A percentile compares a stretch with the other conserved stretches of the same genome.
Conservation (phyloP, 805 yeast species). For the Candida silvicultrix region DNA sequence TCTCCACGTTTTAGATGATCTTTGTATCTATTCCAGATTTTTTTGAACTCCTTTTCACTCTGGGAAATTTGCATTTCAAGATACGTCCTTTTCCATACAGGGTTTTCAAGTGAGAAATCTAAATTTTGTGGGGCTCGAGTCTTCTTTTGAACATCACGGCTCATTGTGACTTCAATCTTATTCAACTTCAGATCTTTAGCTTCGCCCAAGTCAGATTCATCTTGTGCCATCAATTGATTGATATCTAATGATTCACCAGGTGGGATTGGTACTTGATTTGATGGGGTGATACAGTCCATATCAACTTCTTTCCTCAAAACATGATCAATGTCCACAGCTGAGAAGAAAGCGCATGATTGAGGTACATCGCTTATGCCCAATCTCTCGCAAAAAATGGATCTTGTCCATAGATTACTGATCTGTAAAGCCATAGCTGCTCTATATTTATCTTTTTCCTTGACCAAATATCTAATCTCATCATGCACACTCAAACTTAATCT, state of each 20-base stretch:
- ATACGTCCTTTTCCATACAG: slow-evolving; percentile 8
- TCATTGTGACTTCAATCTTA: slow-evolving; percentile 14
- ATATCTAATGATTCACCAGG: slow-evolving; percentile 79
- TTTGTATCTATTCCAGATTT: slow-evolving; percentile 5
- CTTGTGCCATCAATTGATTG: slow-evolving; percentile 36
- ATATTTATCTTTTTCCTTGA: slow-evolving; percentile 66
- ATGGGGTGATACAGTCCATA: slow-evolving; percentile 86
- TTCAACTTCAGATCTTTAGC: background rate
- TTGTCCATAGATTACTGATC: slow-evolving; percentile 88
- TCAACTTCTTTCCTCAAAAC: slow-evolving; percentile 91
- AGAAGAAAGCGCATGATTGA: slow-evolving; percentile 91
- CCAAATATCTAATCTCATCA: slow-evolving; percentile 86
- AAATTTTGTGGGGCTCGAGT: too few relatives aligned
- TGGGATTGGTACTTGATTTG: slow-evolving; percentile 62
- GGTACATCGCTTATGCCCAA: slow-evolving; percentile 87
- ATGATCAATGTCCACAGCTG: slow-evolving; percentile 86
- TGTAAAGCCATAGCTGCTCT: slow-evolving; percentile 80
- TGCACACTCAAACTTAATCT: slow-evolving; percentile 85
- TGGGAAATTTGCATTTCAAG: slow-evolving; percentile 10
- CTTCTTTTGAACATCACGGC: too few relatives aligned
- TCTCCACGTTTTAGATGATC: too few relatives aligned
- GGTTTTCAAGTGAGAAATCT: slow-evolving; percentile 7
- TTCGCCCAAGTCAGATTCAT: slow-evolving; percentile 20
- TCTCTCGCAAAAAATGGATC: slow-evolving; percentile 92
- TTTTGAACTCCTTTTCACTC: slow-evolving; percentile 5